phyloP scores from a whole-genome alignment of 441 rosid genomes.

The Gossypium aridum region DNA sequence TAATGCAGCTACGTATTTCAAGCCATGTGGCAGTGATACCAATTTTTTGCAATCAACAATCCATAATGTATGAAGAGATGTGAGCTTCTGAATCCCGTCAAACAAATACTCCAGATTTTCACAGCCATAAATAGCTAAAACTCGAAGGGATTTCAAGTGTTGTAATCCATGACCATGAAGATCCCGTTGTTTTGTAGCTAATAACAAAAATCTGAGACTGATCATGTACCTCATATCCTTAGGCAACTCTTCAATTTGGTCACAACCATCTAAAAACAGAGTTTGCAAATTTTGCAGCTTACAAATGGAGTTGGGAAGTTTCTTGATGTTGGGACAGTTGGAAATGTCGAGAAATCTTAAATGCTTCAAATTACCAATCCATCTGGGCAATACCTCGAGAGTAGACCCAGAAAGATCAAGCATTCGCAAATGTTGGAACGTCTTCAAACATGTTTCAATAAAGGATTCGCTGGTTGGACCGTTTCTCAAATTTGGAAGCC shows the following conservation, averaged over 20 bases:
- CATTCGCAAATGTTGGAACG: not conserved
- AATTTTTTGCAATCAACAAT: not conserved
- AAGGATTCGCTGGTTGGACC: not conserved
- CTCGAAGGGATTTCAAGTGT: not conserved
- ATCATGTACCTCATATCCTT: constrained; percentile 9
- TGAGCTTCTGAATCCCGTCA: not conserved
- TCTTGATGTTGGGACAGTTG: not conserved
- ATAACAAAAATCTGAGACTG: not conserved
- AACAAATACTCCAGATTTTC: not conserved
- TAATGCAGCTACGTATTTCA: not conserved
- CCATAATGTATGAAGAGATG: not conserved
- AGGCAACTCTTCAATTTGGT: constrained; percentile 17
- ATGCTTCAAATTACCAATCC: constrained; percentile 8
- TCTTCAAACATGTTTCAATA: not conserved
- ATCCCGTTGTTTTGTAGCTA: constrained; percentile 16
- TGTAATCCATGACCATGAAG: not conserved
- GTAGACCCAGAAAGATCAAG: constrained; percentile 12
- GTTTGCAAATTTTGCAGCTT: constrained; percentile 14
- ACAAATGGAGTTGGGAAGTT: not conserved
- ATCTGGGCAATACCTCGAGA: constrained; percentile 1
- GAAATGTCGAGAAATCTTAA: constrained; percentile 14
- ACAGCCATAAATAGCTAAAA: not conserved
- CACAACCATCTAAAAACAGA: not conserved
- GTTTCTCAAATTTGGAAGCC: not conserved
- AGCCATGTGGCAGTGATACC: not conserved